phyloP scores from a whole-genome alignment of 768 basidiomycete genomes.

The Saitozyma podzolica region DNA sequence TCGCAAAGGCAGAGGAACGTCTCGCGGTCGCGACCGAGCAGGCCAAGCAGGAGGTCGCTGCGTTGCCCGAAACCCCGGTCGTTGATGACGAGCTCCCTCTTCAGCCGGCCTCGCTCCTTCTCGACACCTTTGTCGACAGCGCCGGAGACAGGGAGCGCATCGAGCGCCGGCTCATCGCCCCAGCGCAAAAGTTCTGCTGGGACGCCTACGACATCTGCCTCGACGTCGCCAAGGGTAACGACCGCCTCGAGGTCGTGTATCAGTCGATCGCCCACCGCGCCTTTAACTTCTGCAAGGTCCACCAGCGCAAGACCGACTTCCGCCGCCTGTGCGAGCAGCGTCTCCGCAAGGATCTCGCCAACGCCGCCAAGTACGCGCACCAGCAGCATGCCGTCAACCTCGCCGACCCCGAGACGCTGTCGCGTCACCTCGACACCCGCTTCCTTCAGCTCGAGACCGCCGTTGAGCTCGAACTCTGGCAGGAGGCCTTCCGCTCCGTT shows the following conservation, averaged over 20 bases:
- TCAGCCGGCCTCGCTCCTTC: constrained; percentile 86
- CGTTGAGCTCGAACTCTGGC: constrained; percentile 97
- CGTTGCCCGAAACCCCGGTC: constrained; percentile 55
- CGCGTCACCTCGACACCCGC: constrained; percentile 93
- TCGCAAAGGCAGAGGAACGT: constrained; percentile 55
- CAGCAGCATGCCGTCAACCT: constrained; percentile 94
- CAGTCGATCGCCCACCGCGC: constrained; percentile 97
- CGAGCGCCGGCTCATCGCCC: constrained; percentile 90
- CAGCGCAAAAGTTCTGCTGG: constrained; percentile 98
- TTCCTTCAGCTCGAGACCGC: constrained; percentile 95
- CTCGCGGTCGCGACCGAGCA: constrained; percentile 52
- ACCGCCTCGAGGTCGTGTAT: constrained; percentile 86
- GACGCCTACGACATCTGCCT: constrained; percentile 94
- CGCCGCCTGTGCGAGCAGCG: constrained; percentile 87
- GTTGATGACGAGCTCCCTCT: constrained; percentile 95
- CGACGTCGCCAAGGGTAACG: constrained; percentile 94
- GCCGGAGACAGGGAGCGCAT: constrained; percentile 78
- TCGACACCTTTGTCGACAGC: constrained; percentile 74
- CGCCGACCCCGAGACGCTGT: constrained; percentile 88
- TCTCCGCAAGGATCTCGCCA: constrained; percentile 87
- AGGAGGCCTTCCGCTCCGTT: constrained; percentile 96
- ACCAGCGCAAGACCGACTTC: constrained; percentile 95
- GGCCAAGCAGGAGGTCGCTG: constrained; percentile 48
- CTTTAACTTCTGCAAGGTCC: constrained; percentile 91
- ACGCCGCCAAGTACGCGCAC: constrained; percentile 91